Evolutionary conservation across 805 yeast species (phyloP), one percentile per base, ranked within the genome.

Genomic region (Wickerhamomyces chambardii): DNA sequence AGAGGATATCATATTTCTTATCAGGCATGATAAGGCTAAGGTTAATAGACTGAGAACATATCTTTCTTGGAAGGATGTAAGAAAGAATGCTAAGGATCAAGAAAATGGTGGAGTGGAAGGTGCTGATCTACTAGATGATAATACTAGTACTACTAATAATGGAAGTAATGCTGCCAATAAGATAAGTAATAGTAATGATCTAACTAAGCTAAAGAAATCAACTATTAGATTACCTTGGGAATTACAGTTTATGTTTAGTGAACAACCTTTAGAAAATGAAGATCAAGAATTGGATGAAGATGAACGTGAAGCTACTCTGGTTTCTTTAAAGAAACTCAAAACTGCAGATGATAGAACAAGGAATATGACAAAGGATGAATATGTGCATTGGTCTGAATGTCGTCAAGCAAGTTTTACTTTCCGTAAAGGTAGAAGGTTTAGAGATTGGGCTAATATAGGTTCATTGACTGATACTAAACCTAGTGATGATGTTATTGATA

Each of bases 311-410:
- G 96, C 95, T 5, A 81, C 86, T 25, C 57, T 80, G 21, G 92
- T 95, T 0, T 85, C 95, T n/a, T 61, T 86, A 56, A 86, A 87
- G 55, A 66, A 97, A 38, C 68, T 92, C 45, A 86, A 87, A 50
- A 78, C 75, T 58, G 97, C 97, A 4, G 98, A 92, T 58, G 96
- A 92, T 34, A 69, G 98, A 42, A 92, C 98, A 0, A 75, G 68
- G 44, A 73, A 81, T 46, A 92, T 92, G 98, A 92, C 98, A 1
- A 82, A 78, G 51, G 96, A 92, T 49, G 98, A 92, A 54, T 92
- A 92, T 51, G 98, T 89, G 15, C 98, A 92, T 55, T 92, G 97
- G 97, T 84, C 95, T 11, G 98, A 92, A 52, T 92, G 98, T 59
- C 74, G 98, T 42, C 98, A 92, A 57, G 97, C 97, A 1, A 80